Evolutionary conservation across 192 early-diverging fungal genomes (phyloP), one percentile per base, ranked within the genome.

Genomic region (Coemansia sp.): DNA sequence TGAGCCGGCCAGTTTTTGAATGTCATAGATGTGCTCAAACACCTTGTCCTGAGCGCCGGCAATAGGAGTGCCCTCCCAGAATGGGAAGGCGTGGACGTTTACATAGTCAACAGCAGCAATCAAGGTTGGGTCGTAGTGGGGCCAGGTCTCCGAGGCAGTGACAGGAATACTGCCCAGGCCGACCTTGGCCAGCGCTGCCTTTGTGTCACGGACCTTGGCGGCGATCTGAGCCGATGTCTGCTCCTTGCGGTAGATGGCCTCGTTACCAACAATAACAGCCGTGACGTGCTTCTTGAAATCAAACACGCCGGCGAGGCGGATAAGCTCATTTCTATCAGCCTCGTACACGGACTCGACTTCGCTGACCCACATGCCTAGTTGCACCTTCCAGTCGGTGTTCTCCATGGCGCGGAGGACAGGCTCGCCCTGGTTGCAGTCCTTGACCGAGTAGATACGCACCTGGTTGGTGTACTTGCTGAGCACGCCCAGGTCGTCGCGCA

Each of bases 351-450:
- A 62, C 35, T 70, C 71, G 70, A 79, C 82, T 18, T 76, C 60
- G 75, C 85, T 85, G 48, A 90, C 84, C 89, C 89, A 90, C 40
- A 90, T 73, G 1, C 87, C 88, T 1, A 88, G 65, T 60, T 86
- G 73, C 0, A 88, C 62, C 58, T 85, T 86, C 86, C 86, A 88
- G 63, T 85, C 77, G 28, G 87, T 72, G 50, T 76, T 79, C 26
- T 88, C 75, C 60, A 90, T 85, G 3, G 89, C 89, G 24, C 84
- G 82, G 38, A 90, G 60, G 5, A 87, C 82, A 9, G 77, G 76
- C 61, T 88, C 86, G 40, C 85, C 75, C 51, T 85, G 82, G 57
- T 87, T 76, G 71, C 89, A 90, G 67, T 87, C 87, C 5, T 73
- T 70, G 78, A 87, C 83, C 13, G 84, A 84, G 76, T 88, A 90